Evolutionary conservation across 805 yeast species (phyloP), one percentile per base, ranked within the genome.

Genomic region (Zygosaccharomyces siamensis): DNA sequence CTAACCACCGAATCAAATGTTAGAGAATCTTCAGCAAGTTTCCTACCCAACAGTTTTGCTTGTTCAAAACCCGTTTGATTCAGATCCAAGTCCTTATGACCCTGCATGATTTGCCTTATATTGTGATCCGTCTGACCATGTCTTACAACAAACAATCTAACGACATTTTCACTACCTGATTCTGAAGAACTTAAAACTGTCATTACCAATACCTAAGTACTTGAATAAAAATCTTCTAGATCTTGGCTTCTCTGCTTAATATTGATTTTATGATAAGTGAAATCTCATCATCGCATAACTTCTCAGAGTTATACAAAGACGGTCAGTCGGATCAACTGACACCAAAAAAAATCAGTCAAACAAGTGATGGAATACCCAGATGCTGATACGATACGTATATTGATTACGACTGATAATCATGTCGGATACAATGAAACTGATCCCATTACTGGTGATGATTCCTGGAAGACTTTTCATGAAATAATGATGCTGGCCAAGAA

Each of bases 331-430:
- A 33, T 33, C 37, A 41, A 28, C 24, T 41, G 35, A 30, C 28
- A 20, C 16, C 20, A 14, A 33, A 33, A 39, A 39, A 27, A 18
- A 21, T 20, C 27, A 8, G 20, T 14, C 32, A 23, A 39, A 21
- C 16, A 41, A 32, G 20, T 50, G 42, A 59, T 62, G 58, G 60
- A 61, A 7, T 53, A 55, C 30, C 69, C 70, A 6, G 65, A 58
- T 51, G 63, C 61, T 5, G 79, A 87, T 63, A 88, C 96, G 0
- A 79, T 90, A 14, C 71, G 86, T 21, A 78, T 93, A 16, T 77
- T 93, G 28, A 68, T 93, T 28, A 89, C 99, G 2, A 89, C 98
- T 1, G 99, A 93, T 62, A 93, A 93, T 63, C 99, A 93, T 72
- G 96, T 93, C 16, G 99, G 99, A 1, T 90, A 83, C 64, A 81